phyloP scores from a whole-genome alignment of 2,329 filamentous ascomycete genomes.

The Botrytis galanthina region DNA sequence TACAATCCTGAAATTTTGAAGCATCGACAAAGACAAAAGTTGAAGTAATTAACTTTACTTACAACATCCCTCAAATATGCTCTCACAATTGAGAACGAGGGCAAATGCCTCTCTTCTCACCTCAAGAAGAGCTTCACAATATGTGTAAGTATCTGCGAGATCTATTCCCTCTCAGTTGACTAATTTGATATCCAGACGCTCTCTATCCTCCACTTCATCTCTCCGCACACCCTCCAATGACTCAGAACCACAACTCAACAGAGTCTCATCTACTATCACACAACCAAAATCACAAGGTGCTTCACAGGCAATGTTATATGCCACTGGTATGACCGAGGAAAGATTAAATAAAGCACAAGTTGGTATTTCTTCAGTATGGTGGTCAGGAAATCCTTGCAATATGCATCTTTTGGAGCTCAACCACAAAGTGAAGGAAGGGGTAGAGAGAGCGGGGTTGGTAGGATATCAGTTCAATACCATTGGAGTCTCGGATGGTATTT shows the following conservation, averaged over 20 bases:
- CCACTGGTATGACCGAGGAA: constrained; percentile 78
- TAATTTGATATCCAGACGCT: constrained; percentile 31
- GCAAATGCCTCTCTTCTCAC: constrained; percentile 33
- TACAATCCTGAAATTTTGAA: background rate
- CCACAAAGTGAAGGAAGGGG: constrained; percentile 55
- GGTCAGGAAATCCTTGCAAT: constrained; percentile 97
- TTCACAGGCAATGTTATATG: constrained; percentile 98
- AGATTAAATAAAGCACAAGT: constrained; percentile 97
- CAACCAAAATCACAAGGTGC: constrained; percentile 98
- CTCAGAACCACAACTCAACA: constrained; percentile 63
- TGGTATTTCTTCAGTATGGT: constrained; percentile 98
- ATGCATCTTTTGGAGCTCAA: constrained; percentile 91
- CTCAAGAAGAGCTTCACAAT: constrained; percentile 35
- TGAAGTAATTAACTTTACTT: constrained; percentile 18
- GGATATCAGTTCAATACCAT: constrained; percentile 99
- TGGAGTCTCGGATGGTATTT: constrained; percentile 95
- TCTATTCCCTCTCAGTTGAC: constrained; percentile 13
- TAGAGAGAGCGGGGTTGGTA: constrained; percentile 73
- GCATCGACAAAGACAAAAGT: background rate
- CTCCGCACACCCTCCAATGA: constrained; percentile 32
- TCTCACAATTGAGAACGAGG: constrained; percentile 36
- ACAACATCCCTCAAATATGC: constrained; percentile 24
- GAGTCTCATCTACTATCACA: constrained; percentile 79
- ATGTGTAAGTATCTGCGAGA: constrained; percentile 30
- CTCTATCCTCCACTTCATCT: constrained; percentile 35